Evolutionary conservation across 345 rosid species (phyloP), one percentile per base, ranked within the genome.

Genomic region (Rhizophora mangle): DNA sequence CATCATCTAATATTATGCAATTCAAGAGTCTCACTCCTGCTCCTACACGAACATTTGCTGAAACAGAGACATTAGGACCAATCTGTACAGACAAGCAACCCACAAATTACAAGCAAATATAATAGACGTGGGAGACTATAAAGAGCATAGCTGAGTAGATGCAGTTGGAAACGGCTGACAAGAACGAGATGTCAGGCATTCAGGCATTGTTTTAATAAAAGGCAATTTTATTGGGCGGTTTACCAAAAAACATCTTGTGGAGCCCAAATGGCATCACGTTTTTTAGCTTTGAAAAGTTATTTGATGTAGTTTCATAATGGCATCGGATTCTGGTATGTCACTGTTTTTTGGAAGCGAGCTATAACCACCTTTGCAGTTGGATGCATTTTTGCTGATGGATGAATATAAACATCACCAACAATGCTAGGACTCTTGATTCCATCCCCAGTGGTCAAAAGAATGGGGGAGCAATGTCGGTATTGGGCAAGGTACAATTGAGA

Each of bases 11-110:
- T 78, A 91, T 82, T 62, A 91, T 92, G 81, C 97, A 89, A 80
- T 69, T 82, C 46, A 82, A 83, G 62, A 93, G 98, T 87, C 98
- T 87, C 47, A 85, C 96, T 60, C 98, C 98, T 19, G 94, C 87
- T 80, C 98, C 98, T 60, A 93, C 74, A 46, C 96, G 92, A 68
- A 93, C 98, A 82, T 92, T 92, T 31, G 98, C 96, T 31, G 96
- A 88, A 69, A 90, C 77, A 36, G 97, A 89, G 32, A 89, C 98
- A 73, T 91, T 90, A 51, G 98, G 97, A 79, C 98, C 98, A 73
- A 93, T 83, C 98, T 93, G 92, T 79, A 60, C 37, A 31, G 18
- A 58, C 22, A 62, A 37, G 62, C 24, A 64, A 47, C 54, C 51
- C 18, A 30, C 34, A 9, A 21, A 9, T 37, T 16, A 31, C 24